Base-by-base conservation (phyloP, 1,284 basidiomycete genomes). In the Heterobasidion irregulare region DNA sequence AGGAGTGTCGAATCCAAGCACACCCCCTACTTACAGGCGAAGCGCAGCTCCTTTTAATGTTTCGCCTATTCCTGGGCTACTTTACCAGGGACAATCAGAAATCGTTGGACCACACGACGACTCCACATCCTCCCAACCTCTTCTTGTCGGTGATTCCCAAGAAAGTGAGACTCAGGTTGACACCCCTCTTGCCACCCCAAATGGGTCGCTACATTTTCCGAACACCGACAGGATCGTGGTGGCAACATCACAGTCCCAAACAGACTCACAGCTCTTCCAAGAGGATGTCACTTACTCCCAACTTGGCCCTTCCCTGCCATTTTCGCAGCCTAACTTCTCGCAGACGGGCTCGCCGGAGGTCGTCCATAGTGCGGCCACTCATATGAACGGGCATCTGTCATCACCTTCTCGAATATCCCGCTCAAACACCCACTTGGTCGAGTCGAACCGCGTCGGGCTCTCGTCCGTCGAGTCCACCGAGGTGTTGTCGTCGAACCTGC, bases 151-250 rank as follows among this genome's bases (percentile, higher is more conserved):
- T 57, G 66, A 68, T 52, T 77, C 79, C 3, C 76, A 79, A 61
- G 73, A 74, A 41, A 62, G 65, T 6, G 73, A 74, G 38, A 61
- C 66, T 6, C 75, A 72, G 57, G 65, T 80, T 53, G 70, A 73
- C 53, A 80, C 81, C 1, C 80, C 83, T 3, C 59, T 76, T 36
- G 71, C 77, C 26, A 82, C 79, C 13, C 83, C 83, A 0, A 75
- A 77, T 56, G 76, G 78, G 38, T 80, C 79, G 6, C 65, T 77
- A 16, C 73, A 76, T 52, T 77, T 75, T 71, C 67, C 66, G 38
- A 61, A 67, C 35, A 61, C 65, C n/a, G 65, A 70, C 58, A 67
- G 65, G 18, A 70, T 66, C 56, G 63, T 65, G 47, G 58, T 71
- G 4, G 66, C 75, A 15, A 56, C 66, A n/a, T 73, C 74, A 9